Conservation (phyloP, 306 rosid genomes). For the Crataegus laevigata region DNA sequence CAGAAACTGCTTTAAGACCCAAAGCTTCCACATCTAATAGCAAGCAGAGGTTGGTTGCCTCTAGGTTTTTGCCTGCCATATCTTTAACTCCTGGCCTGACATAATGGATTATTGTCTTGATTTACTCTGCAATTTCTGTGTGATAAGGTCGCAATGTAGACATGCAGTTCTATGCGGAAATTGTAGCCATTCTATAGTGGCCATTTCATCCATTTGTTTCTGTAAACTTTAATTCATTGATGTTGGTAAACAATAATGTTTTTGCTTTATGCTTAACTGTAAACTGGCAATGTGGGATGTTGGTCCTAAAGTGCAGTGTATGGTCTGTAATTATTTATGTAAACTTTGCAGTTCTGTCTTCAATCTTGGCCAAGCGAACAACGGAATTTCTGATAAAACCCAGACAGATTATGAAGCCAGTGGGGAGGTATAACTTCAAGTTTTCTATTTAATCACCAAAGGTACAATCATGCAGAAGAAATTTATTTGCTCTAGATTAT, state of each 20-base stretch:
- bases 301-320: conserved; percentile 8
- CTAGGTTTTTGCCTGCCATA: neutral
- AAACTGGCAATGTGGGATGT: conserved; percentile 7
- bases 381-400: conserved; percentile 26
- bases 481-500: conserved; percentile 15
- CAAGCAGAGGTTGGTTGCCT: conserved; percentile 61
- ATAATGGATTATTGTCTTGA: conserved; percentile 10
- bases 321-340: conserved; percentile 9
- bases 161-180: neutral
- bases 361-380: conserved; percentile 43
- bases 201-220: neutral
- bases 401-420: conserved; percentile 57
- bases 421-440: conserved; percentile 66
- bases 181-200: neutral
- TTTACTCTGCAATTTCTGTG: neutral
- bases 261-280: neutral
- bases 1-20: conserved; percentile 43
- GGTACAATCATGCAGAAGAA: conserved; percentile 5
- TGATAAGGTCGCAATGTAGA: neutral
- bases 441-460: conserved; percentile 12
- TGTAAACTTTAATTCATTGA: neutral
- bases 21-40: conserved; percentile 65
- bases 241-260: neutral
- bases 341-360: conserved; percentile 50
- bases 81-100: conserved; percentile 4